Evolutionary conservation across 1,284 basidiomycete genomes (phyloP).

Genomic region (Amylostereum areolatum): DNA sequence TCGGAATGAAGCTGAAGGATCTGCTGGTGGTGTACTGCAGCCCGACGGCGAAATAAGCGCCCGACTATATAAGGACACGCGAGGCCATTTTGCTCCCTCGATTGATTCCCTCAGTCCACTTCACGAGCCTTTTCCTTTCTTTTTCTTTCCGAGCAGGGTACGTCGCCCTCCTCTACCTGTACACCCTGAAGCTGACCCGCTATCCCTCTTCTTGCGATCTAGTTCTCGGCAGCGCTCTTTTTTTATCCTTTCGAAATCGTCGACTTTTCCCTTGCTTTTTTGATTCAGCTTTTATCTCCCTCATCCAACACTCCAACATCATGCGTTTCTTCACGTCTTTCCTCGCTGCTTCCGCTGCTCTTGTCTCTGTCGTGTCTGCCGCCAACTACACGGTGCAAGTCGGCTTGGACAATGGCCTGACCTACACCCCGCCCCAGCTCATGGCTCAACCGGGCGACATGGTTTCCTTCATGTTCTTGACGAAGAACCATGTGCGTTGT

Average conservation of each 20-base stretch:
- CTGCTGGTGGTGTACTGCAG: too few relatives aligned
- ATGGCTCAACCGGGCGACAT: neutral
- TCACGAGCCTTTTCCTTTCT: conserved; percentile 1
- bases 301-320: too few relatives aligned
- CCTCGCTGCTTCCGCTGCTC: neutral
- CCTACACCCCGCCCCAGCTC: neutral
- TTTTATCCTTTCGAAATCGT: neutral
- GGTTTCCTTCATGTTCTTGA: neutral
- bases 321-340: neutral
- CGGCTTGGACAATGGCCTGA: neutral
- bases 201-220: neutral
- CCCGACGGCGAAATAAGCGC: too few relatives aligned
- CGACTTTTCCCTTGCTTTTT: neutral
- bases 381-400: neutral
- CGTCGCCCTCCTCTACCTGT: too few relatives aligned
- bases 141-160: conserved; percentile 3
- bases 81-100: too few relatives aligned
- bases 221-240: neutral
- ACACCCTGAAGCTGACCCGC: too few relatives aligned
- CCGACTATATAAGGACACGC: too few relatives aligned
- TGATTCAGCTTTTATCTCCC: neutral
- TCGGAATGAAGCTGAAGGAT: too few relatives aligned
- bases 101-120: too few relatives aligned
- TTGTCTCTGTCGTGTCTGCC: neutral
- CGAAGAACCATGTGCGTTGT: neutral